Evolutionary conservation across 768 basidiomycete species (phyloP).

Genomic region (Pleurotus tuber-regium): DNA sequence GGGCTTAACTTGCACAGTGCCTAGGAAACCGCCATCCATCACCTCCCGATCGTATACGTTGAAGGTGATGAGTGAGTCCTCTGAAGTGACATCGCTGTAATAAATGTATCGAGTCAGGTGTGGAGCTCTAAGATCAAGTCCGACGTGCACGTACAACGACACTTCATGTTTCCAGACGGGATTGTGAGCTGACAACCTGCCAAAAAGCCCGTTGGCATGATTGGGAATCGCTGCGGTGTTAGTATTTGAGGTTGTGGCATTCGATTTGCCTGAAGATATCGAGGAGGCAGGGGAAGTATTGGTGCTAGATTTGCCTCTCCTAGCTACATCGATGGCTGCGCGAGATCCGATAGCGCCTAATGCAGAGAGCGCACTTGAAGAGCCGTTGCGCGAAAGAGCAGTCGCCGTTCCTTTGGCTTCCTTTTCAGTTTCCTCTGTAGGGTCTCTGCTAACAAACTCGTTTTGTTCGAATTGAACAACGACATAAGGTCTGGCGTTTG

Average conservation of each 20-base stretch:
- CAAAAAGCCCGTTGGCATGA: constrained; percentile 49
- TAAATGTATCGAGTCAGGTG: constrained; percentile 14
- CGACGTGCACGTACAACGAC: constrained; percentile 72
- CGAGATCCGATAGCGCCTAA: constrained; percentile 61
- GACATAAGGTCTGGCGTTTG: constrained; percentile 78
- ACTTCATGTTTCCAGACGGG: constrained; percentile 99
- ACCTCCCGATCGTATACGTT: constrained; percentile 90
- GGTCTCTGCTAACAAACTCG: constrained; percentile 93
- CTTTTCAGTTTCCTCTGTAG: constrained; percentile 81
- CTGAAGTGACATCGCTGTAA: constrained; percentile 89
- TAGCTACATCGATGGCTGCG: constrained; percentile 32
- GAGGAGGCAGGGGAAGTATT: constrained; percentile 44
- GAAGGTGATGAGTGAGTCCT: constrained; percentile 78
- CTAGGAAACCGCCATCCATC: constrained; percentile 85
- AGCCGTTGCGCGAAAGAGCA: constrained; percentile 45
- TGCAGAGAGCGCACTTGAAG: constrained; percentile 63
- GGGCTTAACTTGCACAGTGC: constrained; percentile 89
- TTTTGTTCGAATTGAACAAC: constrained; percentile 99
- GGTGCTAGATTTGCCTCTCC: constrained; percentile 37
- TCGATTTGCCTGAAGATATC: constrained; percentile 32
- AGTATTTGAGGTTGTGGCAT: constrained; percentile 25
- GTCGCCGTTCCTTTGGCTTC: constrained; percentile 83
- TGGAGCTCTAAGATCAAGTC: neutral
- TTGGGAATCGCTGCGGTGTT: constrained; percentile 24
- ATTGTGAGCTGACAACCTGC: constrained; percentile 72